These are phyloP conservation scores for Aphanomyces stellatus DNA, from an alignment of 352 stramenopile species.

Conservation along the genomic window DNA sequence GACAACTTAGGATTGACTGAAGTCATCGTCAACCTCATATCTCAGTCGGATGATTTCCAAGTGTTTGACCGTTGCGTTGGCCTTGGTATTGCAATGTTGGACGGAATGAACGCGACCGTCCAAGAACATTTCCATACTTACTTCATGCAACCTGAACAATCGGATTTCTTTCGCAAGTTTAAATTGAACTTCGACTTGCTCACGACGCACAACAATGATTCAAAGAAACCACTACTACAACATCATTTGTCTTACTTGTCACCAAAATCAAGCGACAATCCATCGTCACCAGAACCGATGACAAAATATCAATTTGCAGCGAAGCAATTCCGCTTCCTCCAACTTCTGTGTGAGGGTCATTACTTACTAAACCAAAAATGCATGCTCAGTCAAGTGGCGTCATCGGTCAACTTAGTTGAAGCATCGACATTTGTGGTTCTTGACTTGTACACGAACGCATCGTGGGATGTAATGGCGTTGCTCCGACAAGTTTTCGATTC, in stretches of 20 bases:
- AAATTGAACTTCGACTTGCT: constrained; percentile 42
- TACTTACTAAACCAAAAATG: constrained; percentile 53
- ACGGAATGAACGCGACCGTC: constrained; percentile 70
- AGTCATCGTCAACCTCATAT: constrained; percentile 56
- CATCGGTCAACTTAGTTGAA: constrained; percentile 51
- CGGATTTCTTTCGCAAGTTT: constrained; percentile 45
- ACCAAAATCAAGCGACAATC: constrained; percentile 27
- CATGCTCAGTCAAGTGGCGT: constrained; percentile 35
- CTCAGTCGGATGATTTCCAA: constrained; percentile 39
- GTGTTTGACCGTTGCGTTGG: constrained; percentile 50
- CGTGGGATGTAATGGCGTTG: constrained; percentile 40
- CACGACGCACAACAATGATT: constrained; percentile 56
- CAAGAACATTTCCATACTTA: constrained; percentile 56
- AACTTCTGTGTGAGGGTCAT: constrained; percentile 63
- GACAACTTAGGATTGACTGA: constrained; percentile 50
- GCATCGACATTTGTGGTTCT: constrained; percentile 55
- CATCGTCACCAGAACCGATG: no score
- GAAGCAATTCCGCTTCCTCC: constrained; percentile 59
- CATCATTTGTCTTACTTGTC: constrained; percentile 33
- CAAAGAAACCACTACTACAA: constrained; percentile 40
- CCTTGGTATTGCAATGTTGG: constrained; percentile 52
- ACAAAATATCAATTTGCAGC: constrained; percentile 22
- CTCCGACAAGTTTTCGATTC: constrained; percentile 68
- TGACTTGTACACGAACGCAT: constrained; percentile 44
- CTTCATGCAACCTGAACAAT: constrained; percentile 30